These are phyloP conservation scores for Ehretia macrophylla DNA, from an alignment of 257 asterid genomes.

Conservation along the genomic window DNA sequence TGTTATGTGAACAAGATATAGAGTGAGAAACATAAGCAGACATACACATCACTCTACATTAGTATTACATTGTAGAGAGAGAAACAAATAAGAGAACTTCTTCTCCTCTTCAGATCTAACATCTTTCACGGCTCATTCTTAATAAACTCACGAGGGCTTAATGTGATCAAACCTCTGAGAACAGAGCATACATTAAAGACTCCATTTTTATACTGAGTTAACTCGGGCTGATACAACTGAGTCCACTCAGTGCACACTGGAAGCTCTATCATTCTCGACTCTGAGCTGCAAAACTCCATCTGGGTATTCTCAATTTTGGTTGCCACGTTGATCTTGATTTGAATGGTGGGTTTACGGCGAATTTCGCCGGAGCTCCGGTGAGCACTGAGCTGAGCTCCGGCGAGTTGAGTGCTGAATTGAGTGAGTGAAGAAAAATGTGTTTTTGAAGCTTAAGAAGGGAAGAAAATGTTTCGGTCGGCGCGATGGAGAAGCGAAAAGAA, in stretches of 20 bases:
- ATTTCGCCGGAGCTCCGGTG: constrained; percentile 83
- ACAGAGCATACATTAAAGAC: not conserved
- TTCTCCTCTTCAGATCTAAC: not conserved
- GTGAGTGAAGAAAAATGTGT: constrained; percentile 19
- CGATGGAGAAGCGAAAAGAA: constrained; percentile 93
- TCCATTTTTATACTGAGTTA: constrained; percentile 12
- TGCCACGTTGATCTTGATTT: constrained; percentile 9
- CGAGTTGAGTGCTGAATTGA: constrained; percentile 14
- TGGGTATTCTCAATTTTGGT: constrained; percentile 20
- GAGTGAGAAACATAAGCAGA: constrained; percentile 25
- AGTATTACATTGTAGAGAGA: constrained; percentile 15
- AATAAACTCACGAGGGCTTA: constrained; percentile 20
- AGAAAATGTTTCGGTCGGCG: constrained; percentile 77
- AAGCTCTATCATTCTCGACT: constrained; percentile 6
- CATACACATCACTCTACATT: not conserved
- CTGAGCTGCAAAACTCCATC: constrained; percentile 8
- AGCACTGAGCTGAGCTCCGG: constrained; percentile 53
- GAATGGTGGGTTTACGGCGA: constrained; percentile 40
- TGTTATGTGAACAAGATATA: constrained; percentile 14
- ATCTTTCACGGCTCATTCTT: constrained; percentile 20
- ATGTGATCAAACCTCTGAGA: constrained; percentile 10
- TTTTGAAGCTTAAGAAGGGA: constrained; percentile 26
- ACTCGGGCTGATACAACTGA: constrained; percentile 33
- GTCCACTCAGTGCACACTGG: constrained; percentile 16
- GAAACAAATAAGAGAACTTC: constrained; percentile 10